Conservation (phyloP, 2,329 filamentous ascomycete species). For the Trichothecium sympodiale region DNA sequence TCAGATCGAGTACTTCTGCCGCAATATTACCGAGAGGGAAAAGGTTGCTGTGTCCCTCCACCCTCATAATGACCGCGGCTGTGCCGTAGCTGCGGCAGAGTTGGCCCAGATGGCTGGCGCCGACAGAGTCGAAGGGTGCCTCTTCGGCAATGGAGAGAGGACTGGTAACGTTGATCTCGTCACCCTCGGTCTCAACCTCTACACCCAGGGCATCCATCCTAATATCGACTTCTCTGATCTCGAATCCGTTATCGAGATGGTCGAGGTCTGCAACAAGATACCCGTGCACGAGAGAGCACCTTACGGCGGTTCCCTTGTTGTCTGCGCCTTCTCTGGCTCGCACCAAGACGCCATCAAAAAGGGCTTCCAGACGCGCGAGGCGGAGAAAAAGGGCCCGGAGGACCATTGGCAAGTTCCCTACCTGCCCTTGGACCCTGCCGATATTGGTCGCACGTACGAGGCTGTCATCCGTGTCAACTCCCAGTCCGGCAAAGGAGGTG, state of each 20-base stretch:
- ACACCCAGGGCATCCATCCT: conserved; percentile 82
- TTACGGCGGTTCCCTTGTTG: conserved; percentile 85
- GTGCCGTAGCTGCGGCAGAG: conserved; percentile 80
- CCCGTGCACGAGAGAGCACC: conserved; percentile 82
- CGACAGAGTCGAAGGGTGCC: conserved; percentile 77
- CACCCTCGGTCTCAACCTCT: conserved; percentile 84
- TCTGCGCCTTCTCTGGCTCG: conserved; percentile 81
- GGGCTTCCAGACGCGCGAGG: conserved; percentile 63
- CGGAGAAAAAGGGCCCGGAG: conserved; percentile 45
- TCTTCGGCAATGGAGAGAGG: conserved; percentile 64
- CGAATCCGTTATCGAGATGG: conserved; percentile 71
- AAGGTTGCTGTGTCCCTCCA: conserved; percentile 85
- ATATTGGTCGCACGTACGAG: conserved; percentile 95
- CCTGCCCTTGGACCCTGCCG: conserved; percentile 81
- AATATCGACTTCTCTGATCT: conserved; percentile 88
- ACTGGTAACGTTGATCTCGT: conserved; percentile 95
- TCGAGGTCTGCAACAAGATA: conserved; percentile 91
- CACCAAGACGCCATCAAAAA: conserved; percentile 98
- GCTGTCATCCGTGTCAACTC: conserved; percentile 97
- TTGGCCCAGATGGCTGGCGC: conserved; percentile 94
- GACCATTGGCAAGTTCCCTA: conserved; percentile 78
- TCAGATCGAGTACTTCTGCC: conserved; percentile 92
- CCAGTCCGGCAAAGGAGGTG: conserved; percentile 87
- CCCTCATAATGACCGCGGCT: conserved; percentile 89
- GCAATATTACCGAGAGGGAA: conserved; percentile 70